phyloP scores from a whole-genome alignment of 2,329 filamentous ascomycete species.

The Plectosphaerella cucumerina region DNA sequence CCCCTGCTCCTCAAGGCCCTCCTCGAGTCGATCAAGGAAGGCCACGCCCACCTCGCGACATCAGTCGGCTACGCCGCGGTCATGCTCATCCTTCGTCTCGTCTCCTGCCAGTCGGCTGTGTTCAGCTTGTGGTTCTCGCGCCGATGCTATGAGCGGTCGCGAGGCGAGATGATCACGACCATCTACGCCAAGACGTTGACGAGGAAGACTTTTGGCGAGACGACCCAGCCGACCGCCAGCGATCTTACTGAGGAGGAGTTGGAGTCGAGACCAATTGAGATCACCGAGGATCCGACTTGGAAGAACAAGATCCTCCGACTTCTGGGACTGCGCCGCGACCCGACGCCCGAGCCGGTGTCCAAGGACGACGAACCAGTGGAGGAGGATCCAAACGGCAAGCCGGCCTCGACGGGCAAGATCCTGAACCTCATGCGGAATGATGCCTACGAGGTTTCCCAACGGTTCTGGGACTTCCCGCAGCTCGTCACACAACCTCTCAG shows the following conservation, averaged over 20 bases:
- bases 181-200: constrained; percentile 74
- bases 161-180: constrained; percentile 84
- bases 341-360: neutral
- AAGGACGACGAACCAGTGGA: constrained; percentile 14
- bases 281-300: constrained; percentile 4
- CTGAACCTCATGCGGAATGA: constrained; percentile 81
- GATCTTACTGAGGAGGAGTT: constrained; percentile 7
- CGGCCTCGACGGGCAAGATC: constrained; percentile 85
- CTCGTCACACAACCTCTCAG: constrained; percentile 73
- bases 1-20: constrained; percentile 71
- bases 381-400: constrained; percentile 36
- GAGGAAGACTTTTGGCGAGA: constrained; percentile 50
- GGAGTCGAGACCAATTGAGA: constrained; percentile 11
- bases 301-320: neutral
- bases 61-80: constrained; percentile 63
- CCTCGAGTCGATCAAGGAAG: constrained; percentile 60
- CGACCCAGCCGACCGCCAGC: constrained; percentile 8
- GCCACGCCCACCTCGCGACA: constrained; percentile 42
- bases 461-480: constrained; percentile 84
- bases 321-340: neutral
- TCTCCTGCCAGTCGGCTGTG: constrained; percentile 61
- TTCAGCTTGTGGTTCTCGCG: constrained; percentile 79
- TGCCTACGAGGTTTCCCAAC: constrained; percentile 75
- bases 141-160: constrained; percentile 75
- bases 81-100: constrained; percentile 55